Conservation (phyloP, 306 rosid genomes). For the Begonia loranthoides region DNA sequence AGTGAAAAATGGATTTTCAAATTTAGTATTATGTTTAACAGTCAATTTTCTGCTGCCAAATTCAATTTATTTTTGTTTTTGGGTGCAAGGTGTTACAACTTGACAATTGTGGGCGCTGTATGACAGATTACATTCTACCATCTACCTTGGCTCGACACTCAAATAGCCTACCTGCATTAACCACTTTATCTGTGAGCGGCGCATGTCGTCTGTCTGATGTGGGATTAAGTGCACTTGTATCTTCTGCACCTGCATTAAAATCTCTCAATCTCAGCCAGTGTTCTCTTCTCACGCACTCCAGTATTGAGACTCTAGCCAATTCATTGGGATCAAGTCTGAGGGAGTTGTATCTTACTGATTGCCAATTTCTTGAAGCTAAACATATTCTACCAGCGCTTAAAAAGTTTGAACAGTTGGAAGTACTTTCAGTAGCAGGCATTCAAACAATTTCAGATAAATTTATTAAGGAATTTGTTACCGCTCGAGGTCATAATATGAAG, state of each 20-base stretch:
- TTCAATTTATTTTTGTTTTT: conserved; percentile 2
- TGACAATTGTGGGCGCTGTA: conserved; percentile 70
- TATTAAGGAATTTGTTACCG: conserved; percentile 26
- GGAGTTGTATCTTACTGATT: conserved; percentile 67
- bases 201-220: conserved; percentile 70
- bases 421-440: conserved; percentile 57
- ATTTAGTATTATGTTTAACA: no score
- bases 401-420: conserved; percentile 47
- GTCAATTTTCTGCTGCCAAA: no score
- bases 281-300: conserved; percentile 53
- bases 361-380: conserved; percentile 33
- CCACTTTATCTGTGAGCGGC: conserved; percentile 56
- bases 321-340: conserved; percentile 50
- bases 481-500: conserved; percentile 48
- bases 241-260: conserved; percentile 53
- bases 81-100: conserved; percentile 66
- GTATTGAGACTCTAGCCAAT: conserved; percentile 36
- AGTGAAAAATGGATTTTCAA: no score
- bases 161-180: conserved; percentile 33
- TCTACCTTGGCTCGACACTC: conserved; percentile 35
- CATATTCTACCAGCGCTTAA: conserved; percentile 34
- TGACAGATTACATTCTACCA: conserved; percentile 37
- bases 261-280: conserved; percentile 80
- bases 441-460: conserved; percentile 37
- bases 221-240: conserved; percentile 42